Evolutionary conservation across 352 stramenopile genomes (phyloP).

Genomic region (Saprolegnia parasitica): DNA sequence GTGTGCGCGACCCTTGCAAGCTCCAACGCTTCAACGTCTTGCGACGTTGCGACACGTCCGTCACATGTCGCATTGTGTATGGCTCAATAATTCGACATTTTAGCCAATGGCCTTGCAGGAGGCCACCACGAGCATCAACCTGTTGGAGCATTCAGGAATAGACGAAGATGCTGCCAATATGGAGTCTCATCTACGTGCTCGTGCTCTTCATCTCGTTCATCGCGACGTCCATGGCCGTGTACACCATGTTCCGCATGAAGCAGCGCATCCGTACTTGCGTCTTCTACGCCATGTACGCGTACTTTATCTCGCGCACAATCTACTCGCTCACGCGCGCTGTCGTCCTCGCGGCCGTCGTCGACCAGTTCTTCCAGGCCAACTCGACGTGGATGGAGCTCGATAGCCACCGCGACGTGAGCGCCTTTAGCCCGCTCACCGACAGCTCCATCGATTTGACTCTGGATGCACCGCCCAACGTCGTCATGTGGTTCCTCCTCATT

Average conservation of each 20-base stretch:
- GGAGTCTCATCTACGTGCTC: conserved; percentile 22
- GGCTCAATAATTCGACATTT: no score
- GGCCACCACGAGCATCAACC: no score
- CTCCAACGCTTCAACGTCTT: no score
- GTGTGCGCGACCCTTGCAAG: no score
- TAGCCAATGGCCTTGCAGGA: no score
- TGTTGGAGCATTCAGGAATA: no score
- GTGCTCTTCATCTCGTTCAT: conserved; percentile 24
- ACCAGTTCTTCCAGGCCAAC: not conserved
- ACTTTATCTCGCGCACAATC: conserved; percentile 16
- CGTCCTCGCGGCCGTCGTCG: not conserved
- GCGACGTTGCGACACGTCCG: no score
- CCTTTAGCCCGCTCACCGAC: not conserved
- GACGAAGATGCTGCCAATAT: conserved; percentile 15
- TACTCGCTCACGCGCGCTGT: conserved; percentile 8
- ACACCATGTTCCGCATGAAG: conserved; percentile 1
- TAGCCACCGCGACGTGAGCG: conserved; percentile 11
- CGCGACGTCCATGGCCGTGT: conserved; percentile 4
- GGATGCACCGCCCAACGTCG: not conserved
- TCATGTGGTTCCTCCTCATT: conserved; percentile 12
- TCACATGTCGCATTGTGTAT: no score
- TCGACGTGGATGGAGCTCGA: conserved; percentile 16
- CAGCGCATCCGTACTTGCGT: conserved; percentile 15
- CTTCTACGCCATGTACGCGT: conserved; percentile 13
- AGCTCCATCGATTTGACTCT: not conserved